These are phyloP conservation scores for Colletotrichum camelliae DNA, from an alignment of 2,329 filamentous ascomycete species.

Conservation along the genomic window DNA sequence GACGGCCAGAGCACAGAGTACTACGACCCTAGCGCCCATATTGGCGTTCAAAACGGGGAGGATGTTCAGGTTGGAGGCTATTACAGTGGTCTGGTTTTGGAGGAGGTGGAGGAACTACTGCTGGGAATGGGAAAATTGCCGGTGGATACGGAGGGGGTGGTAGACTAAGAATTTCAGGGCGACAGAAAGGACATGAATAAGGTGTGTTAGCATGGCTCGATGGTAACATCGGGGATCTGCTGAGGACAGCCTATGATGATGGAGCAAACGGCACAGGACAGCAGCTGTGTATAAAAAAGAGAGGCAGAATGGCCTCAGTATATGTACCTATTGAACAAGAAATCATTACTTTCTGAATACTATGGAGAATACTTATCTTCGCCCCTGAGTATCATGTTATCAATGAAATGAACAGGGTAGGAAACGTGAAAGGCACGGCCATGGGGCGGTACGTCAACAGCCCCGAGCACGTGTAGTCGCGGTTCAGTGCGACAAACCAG, in stretches of 20 bases:
- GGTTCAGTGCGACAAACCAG: neutral
- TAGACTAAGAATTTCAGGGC: neutral
- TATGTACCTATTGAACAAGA: neutral
- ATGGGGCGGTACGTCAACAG: neutral
- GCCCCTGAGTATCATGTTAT: neutral
- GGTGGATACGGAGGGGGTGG: neutral
- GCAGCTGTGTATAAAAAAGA: neutral
- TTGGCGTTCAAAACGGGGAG: neutral
- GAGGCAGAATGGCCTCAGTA: neutral
- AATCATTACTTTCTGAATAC: neutral
- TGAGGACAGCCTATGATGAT: neutral
- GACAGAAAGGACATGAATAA: neutral
- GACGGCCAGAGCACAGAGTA: neutral
- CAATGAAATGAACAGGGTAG: neutral
- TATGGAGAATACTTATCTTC: neutral
- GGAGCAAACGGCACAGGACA: neutral
- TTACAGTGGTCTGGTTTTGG: neutral
- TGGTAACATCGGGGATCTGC: neutral
- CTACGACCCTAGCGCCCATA: neutral
- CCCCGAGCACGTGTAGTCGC: neutral
- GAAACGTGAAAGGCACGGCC: neutral
- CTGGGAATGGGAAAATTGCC: neutral
- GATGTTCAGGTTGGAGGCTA: neutral
- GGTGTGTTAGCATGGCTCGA: neutral
- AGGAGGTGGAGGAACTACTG: neutral